These are phyloP conservation scores for Acacia crassicarpa DNA, from an alignment of 306 rosid species.

Conservation along the genomic window DNA sequence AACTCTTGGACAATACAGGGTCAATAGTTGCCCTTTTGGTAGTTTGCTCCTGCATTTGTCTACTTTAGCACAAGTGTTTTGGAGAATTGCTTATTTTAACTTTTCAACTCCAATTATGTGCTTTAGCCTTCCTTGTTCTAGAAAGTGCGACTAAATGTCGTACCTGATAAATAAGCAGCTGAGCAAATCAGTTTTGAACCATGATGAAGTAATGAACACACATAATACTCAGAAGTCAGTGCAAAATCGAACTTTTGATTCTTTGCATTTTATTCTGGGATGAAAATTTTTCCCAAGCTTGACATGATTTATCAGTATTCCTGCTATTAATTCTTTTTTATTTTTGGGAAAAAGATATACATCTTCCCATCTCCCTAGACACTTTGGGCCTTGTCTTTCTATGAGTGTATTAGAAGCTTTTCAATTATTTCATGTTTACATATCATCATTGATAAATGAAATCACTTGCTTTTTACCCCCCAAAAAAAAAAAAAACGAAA, in stretches of 20 bases:
- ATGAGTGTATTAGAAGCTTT: neutral
- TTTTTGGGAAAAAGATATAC: neutral
- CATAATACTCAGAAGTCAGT: neutral
- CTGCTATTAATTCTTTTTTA: neutral
- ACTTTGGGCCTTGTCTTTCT: neutral
- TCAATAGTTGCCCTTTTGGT: neutral
- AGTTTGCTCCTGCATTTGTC: neutral
- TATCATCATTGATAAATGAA: neutral
- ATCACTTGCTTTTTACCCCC: neutral
- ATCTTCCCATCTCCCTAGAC: neutral
- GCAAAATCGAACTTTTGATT: neutral
- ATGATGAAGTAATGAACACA: neutral
- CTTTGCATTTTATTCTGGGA: neutral
- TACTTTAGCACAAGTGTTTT: neutral
- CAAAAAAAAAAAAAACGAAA: neutral
- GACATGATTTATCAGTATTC: neutral
- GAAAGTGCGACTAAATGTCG: neutral
- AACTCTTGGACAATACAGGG: neutral
- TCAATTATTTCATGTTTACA: neutral
- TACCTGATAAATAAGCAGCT: neutral
- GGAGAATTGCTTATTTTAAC: neutral
- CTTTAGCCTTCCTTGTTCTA: neutral
- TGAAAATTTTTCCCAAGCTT: neutral
- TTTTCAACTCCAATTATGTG: neutral
- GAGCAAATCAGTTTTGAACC: neutral